Evolutionary conservation across 768 basidiomycete species (phyloP).

Genomic region (Pulveroboletus sp.): DNA sequence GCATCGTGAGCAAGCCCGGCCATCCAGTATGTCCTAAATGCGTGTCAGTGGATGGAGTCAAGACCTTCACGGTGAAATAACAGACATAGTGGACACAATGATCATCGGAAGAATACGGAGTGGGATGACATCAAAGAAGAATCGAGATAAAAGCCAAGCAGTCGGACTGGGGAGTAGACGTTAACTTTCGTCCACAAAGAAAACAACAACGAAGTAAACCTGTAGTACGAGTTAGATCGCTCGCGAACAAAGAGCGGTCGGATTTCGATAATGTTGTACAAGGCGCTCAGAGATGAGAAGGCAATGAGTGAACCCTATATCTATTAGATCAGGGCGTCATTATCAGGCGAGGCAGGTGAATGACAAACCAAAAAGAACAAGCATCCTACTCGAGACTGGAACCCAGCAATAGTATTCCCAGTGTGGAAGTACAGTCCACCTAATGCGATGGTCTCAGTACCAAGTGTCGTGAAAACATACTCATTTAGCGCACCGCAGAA

Average conservation of each 20-base stretch:
- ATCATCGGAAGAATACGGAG: constrained; percentile 87
- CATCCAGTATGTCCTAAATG: constrained; percentile 87
- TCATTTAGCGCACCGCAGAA: constrained; percentile 61
- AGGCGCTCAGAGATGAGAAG: constrained; percentile 84
- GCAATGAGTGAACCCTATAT: constrained; percentile 81
- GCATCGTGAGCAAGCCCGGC: constrained; percentile 78
- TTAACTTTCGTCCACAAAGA: background rate
- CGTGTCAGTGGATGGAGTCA: constrained; percentile 3
- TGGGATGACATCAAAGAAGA: constrained; percentile 87
- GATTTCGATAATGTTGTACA: constrained; percentile 83
- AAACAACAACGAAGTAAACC: constrained; percentile 37
- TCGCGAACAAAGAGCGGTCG: constrained; percentile 88
- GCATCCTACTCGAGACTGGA: constrained; percentile 90
- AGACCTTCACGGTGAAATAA: background rate
- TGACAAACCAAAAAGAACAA: constrained; percentile 80
- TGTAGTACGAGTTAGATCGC: constrained; percentile 80
- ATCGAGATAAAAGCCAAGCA: constrained; percentile 84
- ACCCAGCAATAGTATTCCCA: constrained; percentile 77
- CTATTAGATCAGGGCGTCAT: constrained; percentile 5
- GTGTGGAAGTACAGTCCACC: constrained; percentile 87
- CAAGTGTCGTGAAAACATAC: background rate
- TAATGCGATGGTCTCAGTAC: constrained; percentile 20
- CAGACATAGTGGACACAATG: constrained; percentile 78
- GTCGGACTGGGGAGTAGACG: constrained; percentile 52
- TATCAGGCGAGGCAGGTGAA: background rate